A percentile compares a stretch with the other conserved stretches of the same genome.
phyloP scores from a whole-genome alignment of 2,329 filamentous ascomycete genomes.

The Hymenoscyphus occultus region DNA sequence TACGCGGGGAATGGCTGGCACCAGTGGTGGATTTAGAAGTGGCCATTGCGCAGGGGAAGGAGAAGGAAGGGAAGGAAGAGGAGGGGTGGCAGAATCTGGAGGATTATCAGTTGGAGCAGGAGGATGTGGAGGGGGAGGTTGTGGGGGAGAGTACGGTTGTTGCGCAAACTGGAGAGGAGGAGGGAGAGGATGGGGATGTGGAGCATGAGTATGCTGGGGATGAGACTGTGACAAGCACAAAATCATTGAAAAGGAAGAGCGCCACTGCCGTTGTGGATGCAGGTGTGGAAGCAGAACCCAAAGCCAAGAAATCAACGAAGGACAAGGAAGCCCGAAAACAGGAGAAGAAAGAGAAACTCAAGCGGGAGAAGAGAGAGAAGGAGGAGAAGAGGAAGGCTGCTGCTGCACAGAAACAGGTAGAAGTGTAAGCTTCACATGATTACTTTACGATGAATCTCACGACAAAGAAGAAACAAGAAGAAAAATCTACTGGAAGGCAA shows the following conservation, averaged over 20 bases:
- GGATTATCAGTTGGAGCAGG: conserved; percentile 37
- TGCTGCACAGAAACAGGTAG: conserved; percentile 1
- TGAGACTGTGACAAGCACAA: conserved; percentile 30
- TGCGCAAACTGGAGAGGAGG: conserved; percentile 40
- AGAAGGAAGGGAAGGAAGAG: conserved; percentile 25
- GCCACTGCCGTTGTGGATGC: no score
- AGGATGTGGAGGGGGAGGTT: conserved; percentile 31
- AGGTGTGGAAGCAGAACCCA: conserved; percentile 42
- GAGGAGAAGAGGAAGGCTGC: conserved; percentile 44
- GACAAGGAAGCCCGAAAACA: conserved; percentile 40
- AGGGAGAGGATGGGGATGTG: conserved; percentile 36
- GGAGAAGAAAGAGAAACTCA: conserved; percentile 42
- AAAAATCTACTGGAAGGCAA: neutral
- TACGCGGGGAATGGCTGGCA: conserved; percentile 49
- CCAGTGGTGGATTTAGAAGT: conserved; percentile 40
- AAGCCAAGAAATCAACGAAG: conserved; percentile 53
- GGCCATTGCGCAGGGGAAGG: conserved; percentile 28
- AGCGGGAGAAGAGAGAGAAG: conserved; percentile 59
- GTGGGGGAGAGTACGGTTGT: conserved; percentile 18
- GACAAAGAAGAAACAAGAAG: neutral
- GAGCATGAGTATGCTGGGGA: conserved; percentile 36
- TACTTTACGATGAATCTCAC: neutral
- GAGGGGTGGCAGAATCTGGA: conserved; percentile 39
- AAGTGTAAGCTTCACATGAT: conserved; percentile 1
- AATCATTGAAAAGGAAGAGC: conserved; percentile 29